Conservation (phyloP, 805 yeast genomes). For the Myxozyma neotropica region DNA sequence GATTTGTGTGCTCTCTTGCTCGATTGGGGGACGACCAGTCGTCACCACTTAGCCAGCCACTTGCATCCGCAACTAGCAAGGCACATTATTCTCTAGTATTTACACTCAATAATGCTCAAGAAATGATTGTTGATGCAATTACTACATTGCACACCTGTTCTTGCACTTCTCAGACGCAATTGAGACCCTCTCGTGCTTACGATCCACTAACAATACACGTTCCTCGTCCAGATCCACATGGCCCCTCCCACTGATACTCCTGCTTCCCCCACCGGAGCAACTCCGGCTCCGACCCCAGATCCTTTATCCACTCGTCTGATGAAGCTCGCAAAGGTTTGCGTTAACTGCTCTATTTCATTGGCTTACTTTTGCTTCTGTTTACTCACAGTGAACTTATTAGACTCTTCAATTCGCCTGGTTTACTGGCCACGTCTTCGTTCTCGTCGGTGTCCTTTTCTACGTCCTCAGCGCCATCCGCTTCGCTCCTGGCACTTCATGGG, state of each 20-base stretch:
- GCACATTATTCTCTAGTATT: no score
- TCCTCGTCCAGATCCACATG: neutral
- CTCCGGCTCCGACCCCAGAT: constrained; percentile 13
- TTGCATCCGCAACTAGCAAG: no score
- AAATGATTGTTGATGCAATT: no score
- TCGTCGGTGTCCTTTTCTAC: constrained; percentile 48
- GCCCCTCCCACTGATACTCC: constrained; percentile 17
- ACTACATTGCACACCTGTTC: no score
- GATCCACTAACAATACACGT: neutral
- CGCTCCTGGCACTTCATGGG: constrained; percentile 40
- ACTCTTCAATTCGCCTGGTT: constrained; percentile 78
- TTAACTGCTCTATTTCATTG: neutral
- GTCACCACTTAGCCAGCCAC: no score
- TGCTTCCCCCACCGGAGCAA: constrained; percentile 11
- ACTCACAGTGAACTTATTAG: neutral
- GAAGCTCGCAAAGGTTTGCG: constrained; percentile 25
- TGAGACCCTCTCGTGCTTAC: neutral
- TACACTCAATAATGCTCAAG: no score
- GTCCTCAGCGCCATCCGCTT: constrained; percentile 43
- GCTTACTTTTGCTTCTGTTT: no score
- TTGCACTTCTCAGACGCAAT: no score
- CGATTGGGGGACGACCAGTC: no score
- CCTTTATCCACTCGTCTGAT: constrained; percentile 25
- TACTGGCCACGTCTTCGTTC: constrained; percentile 53
- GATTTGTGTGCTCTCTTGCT: no score